Base-by-base conservation (phyloP, 371 early-diverging fungal species). In the Rhizopus sp. region DNA sequence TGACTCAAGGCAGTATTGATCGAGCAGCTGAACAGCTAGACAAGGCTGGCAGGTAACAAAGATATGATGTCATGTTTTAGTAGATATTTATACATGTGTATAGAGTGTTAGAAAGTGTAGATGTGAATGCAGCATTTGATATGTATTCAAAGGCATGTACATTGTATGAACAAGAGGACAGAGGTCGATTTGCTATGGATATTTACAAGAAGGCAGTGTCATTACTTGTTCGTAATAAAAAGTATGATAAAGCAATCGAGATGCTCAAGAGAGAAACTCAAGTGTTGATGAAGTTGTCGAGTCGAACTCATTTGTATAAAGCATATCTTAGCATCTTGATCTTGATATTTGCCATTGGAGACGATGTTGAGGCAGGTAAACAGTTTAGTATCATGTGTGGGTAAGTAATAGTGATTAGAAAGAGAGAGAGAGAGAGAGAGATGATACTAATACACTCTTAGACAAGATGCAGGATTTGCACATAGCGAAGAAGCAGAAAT, bases 1-100 rank as follows among this genome's bases (percentile, higher is more conserved):
- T 87, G 69, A 86, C 88, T 17, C 89, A 89, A 59, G 91, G 77
- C 16, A 87, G 89, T 42, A 83, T 89, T 5, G 95, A 94, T 55
- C 79, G 89, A 35, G 93, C 93, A 0, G 95, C 92, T 5, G 94
- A 93, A 59, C 83, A 91, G 74, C 67, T 95, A 46, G 93, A 93
- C 66, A 93, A 92, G 70, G 93, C 92, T 3, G 97, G 91, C 47
- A 89, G 84, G 90, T 87, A 82, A 62, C 23, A 42, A 23, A 10
- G 15, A 47, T 29, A 29, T 4, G 34, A 32, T 13, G 34, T 34
- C 23, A 15, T 42, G 29, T 5, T 31, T 38, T 5, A 15, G 33
- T 1, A 2, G 16, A 29, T 41, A 9, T 31, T 32, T 37, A 17
- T 51, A 15, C 8, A 55, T n/a, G n/a, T n/a, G 31, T 15, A 23